Evolutionary conservation across 2,329 filamentous ascomycete species (phyloP).

Genomic region (Ceratocystis huliohia): DNA sequence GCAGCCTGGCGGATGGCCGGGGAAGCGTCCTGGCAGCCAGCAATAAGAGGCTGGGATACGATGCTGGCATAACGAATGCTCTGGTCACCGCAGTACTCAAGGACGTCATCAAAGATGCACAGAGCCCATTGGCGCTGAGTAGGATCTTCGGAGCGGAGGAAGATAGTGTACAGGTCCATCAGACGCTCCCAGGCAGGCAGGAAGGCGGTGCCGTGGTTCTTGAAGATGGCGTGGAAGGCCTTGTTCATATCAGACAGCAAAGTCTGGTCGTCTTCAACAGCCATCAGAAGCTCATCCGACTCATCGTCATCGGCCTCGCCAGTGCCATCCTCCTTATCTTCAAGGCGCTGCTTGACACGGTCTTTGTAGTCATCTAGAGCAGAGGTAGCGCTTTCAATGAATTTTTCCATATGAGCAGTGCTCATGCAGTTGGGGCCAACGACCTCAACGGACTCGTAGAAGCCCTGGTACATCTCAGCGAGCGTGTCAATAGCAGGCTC

Average conservation of each 20-base stretch:
- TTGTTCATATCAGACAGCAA: conserved; percentile 99
- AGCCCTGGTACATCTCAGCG: conserved; percentile 98
- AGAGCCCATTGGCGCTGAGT: conserved; percentile 98
- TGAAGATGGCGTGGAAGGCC: conserved; percentile 97
- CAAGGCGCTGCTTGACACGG: conserved; percentile 68
- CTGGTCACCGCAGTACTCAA: conserved; percentile 88
- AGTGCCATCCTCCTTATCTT: conserved; percentile 61
- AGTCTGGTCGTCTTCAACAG: conserved; percentile 94
- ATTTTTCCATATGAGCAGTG: conserved; percentile 65
- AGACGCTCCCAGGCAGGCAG: conserved; percentile 78
- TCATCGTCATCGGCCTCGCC: conserved; percentile 84
- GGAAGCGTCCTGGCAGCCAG: conserved; percentile 73
- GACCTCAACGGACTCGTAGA: conserved; percentile 95
- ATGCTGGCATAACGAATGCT: conserved; percentile 76
- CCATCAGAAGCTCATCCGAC: conserved; percentile 72
- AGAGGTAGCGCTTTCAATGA: conserved; percentile 74
- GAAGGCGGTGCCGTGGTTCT: conserved; percentile 79
- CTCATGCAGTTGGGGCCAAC: conserved; percentile 74
- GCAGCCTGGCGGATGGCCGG: conserved; percentile 92
- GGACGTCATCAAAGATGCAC: conserved; percentile 95
- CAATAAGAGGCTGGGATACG: conserved; percentile 75
- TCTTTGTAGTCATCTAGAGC: conserved; percentile 87
- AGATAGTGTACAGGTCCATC: conserved; percentile 71
- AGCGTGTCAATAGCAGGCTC: conserved; percentile 94
- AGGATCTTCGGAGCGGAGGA: conserved; percentile 67